A percentile compares a stretch with the other conserved stretches of the same genome.
These are phyloP conservation scores for Trametes sp. DNA, from an alignment of 1,284 basidiomycete genomes.

Conservation along the genomic window DNA sequence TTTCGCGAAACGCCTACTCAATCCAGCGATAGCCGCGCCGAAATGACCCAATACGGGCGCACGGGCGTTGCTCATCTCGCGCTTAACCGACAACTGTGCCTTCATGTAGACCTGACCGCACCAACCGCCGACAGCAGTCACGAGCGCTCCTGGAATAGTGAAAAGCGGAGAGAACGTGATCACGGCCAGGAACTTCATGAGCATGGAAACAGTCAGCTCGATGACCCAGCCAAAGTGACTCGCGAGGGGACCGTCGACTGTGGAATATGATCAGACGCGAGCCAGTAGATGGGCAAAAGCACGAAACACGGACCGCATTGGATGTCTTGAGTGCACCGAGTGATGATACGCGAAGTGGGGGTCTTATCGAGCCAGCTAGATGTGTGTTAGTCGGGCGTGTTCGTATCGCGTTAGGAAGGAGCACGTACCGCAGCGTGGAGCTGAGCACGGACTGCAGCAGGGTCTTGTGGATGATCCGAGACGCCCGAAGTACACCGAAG, in stretches of 20 bases:
- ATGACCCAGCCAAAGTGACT: conserved; percentile 36
- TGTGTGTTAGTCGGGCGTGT: neutral
- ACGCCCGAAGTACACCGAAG: conserved; percentile 55
- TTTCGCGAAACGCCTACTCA: conserved; percentile 50
- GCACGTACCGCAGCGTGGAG: conserved; percentile 53
- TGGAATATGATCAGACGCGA: neutral
- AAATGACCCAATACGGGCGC: conserved; percentile 77
- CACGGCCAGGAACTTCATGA: conserved; percentile 51
- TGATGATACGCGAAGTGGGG: conserved; percentile 60
- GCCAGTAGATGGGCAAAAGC: neutral
- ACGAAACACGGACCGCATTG: conserved; percentile 43
- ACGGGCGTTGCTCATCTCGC: conserved; percentile 76
- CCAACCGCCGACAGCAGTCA: conserved; percentile 54
- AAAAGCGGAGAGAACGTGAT: conserved; percentile 56
- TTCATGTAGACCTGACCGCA: conserved; percentile 68
- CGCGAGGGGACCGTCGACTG: conserved; percentile 46
- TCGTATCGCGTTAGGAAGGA: neutral
- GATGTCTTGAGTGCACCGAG: conserved; percentile 66
- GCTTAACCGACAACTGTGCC: conserved; percentile 79
- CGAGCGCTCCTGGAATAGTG: conserved; percentile 48
- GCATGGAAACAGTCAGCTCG: conserved; percentile 42
- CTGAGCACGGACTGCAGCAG: conserved; percentile 62
- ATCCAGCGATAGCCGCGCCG: conserved; percentile 70
- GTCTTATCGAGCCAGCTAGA: conserved; percentile 47
- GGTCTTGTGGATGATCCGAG: conserved; percentile 59